Percentiles rank a stretch among this genome's conserved stretches.
Conservation (phyloP, 179 eudicot genomes). For the Beta lomatogona region DNA sequence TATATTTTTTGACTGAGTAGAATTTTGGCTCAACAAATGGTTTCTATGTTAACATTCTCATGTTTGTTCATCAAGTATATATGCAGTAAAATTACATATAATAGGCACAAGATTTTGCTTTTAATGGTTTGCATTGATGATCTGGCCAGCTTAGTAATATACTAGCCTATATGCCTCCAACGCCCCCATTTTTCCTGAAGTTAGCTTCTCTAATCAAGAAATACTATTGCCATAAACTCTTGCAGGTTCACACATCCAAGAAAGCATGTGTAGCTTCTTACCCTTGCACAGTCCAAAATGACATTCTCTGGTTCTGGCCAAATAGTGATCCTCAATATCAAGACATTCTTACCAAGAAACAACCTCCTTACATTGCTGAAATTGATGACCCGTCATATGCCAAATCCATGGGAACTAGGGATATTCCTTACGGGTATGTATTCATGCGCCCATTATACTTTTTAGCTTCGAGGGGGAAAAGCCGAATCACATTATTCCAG, state of each 20-base stretch:
- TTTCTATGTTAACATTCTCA: not conserved
- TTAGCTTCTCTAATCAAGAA: not conserved
- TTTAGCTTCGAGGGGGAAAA: too few species aligned
- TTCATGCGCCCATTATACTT: not conserved
- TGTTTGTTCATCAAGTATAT: not conserved
- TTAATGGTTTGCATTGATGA: too few species aligned
- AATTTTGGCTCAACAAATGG: not conserved
- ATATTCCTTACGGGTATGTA: slow-evolving; percentile 70
- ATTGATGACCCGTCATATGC: slow-evolving; percentile 78
- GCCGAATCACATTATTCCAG: not conserved
- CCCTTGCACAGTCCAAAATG: slow-evolving; percentile 77
- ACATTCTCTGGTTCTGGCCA: slow-evolving; percentile 91
- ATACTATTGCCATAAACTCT: not conserved
- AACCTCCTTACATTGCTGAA: slow-evolving; percentile 75
- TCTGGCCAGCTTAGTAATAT: too few species aligned
- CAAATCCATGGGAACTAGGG: slow-evolving; percentile 57
- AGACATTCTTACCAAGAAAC: slow-evolving; percentile 50
- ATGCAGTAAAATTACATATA: not conserved
- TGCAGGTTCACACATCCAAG: slow-evolving; percentile 68
- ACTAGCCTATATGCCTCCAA: not conserved
- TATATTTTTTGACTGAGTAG: too few species aligned
- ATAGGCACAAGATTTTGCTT: not conserved
- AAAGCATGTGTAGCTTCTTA: slow-evolving; percentile 79
- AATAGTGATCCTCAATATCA: slow-evolving; percentile 59
- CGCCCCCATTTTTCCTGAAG: not conserved